Base-by-base conservation (phyloP, 2,329 filamentous ascomycete species). In the Conoideocrella luteorostrata region DNA sequence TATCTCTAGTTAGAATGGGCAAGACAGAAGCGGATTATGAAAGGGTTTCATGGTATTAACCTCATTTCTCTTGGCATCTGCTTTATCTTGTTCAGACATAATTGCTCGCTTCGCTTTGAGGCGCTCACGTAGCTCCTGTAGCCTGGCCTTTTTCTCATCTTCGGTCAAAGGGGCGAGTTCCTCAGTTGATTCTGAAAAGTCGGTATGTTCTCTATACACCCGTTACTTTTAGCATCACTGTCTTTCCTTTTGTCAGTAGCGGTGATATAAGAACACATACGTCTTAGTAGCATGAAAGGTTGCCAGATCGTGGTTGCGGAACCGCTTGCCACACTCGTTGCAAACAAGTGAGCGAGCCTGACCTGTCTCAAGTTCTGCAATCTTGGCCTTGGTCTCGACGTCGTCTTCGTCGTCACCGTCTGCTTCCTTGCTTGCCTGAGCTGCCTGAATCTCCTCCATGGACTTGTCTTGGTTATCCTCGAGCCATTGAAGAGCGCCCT, bases 241-340 rank as follows among this genome's bases (percentile, higher is more conserved):
- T n/a, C n/a, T n/a, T n/a, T n/a, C n/a, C n/a, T n/a, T n/a, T n/a
- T n/a, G n/a, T n/a, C n/a, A n/a, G n/a, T n/a, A n/a, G n/a, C n/a
- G n/a, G n/a, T n/a, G n/a, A 29, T 7, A 29, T 6, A 23, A 12
- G 13, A 18, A 30, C 4, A 64, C 77, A 49, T 62, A 84, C 69
- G 88, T 91, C 69, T 95, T 95, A 57, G 80, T 80, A 24, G 89
- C 93, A 62, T 98, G 93, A 62, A 88, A 95, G 56, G 91, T 84
- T 9, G 90, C 93, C 52, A 91, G 80, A 21, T 82, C 81, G 51
- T 84, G 79, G 57, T 80, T 88, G 53, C 87, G 78, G 67, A 98
- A 94, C 61, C 82, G 85, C 75, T 95, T 96, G 59, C 86, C 85
- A 60, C 93, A 98, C 45, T 96, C 91, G 52, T 95, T 93, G 75